phyloP scores from a whole-genome alignment of 1,284 basidiomycete species.

The Boletus sp. region DNA sequence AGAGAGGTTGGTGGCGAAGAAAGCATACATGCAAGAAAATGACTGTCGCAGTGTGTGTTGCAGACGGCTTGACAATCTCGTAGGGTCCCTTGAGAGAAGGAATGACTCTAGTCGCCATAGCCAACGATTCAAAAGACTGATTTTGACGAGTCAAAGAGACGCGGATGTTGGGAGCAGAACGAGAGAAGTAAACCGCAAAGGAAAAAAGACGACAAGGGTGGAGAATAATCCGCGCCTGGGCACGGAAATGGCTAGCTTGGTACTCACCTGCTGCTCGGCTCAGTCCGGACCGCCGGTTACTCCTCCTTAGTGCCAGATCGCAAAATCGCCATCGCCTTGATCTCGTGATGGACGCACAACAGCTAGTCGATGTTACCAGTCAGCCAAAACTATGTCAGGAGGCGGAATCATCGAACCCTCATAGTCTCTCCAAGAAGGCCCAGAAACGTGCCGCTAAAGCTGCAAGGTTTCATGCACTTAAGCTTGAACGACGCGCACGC shows the following conservation, averaged over 20 bases:
- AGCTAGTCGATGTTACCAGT: slow-evolving; percentile 8
- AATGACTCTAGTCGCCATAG: slow-evolving; percentile 28
- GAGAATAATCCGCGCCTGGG: slow-evolving; percentile 1
- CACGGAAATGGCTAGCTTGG: slow-evolving; percentile 2
- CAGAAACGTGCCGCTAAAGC: slow-evolving; percentile 73
- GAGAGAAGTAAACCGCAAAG: neutral
- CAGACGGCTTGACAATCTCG: slow-evolving; percentile 50
- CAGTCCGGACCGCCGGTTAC: slow-evolving; percentile 20
- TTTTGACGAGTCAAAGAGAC: neutral
- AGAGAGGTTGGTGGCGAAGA: slow-evolving; percentile 8
- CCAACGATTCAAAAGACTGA: slow-evolving; percentile 21
- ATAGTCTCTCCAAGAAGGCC: slow-evolving; percentile 71
- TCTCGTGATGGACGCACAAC: slow-evolving; percentile 19
- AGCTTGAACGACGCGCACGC: slow-evolving; percentile 69
- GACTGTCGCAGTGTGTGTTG: slow-evolving; percentile 79
- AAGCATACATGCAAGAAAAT: slow-evolving; percentile 80
- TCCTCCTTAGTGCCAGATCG: slow-evolving; percentile 3
- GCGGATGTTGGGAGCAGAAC: neutral
- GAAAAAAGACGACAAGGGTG: slow-evolving; percentile 4
- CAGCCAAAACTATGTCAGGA: slow-evolving; percentile 13
- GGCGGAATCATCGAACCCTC: slow-evolving; percentile 18
- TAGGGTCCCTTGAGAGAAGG: slow-evolving; percentile 31
- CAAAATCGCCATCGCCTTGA: neutral
- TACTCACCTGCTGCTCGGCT: slow-evolving; percentile 18
- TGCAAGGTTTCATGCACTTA: slow-evolving; percentile 60